Percentiles rank a stretch among this genome's conserved stretches.
phyloP scores from a whole-genome alignment of 208 protist species.

The Wallacemonas sp. region DNA sequence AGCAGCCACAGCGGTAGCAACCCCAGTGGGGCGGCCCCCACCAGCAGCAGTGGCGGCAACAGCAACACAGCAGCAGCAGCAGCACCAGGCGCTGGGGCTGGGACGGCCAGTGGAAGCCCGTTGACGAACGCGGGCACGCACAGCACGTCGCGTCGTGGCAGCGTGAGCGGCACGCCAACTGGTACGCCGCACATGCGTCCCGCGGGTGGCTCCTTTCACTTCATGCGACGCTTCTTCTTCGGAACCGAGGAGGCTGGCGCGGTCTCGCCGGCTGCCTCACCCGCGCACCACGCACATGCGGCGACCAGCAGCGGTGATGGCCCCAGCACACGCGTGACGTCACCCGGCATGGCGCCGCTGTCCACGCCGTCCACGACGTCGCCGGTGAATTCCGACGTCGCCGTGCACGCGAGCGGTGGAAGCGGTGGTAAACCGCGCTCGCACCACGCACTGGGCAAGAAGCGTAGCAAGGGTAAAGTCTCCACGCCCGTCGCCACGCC shows the following conservation, averaged over 20 bases:
- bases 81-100: neutral
- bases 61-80: too few species aligned
- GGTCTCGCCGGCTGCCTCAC: too few species aligned
- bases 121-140: too few species aligned
- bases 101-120: neutral
- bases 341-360: slow-evolving; percentile 1
- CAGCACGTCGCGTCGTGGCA: neutral
- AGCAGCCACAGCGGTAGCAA: neutral
- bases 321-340: slow-evolving; percentile 5
- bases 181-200: slow-evolving; percentile 2
- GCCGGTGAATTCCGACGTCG: too few species aligned
- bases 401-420: too few species aligned
- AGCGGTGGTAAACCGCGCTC: too few species aligned
- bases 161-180: neutral
- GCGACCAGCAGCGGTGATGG: neutral
- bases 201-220: slow-evolving; percentile 11
- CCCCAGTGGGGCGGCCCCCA: too few species aligned
- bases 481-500: neutral
- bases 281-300: neutral
- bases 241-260: neutral
- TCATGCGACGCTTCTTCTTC: slow-evolving; percentile 19
- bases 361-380: neutral
- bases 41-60: too few species aligned
- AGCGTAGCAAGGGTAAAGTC: neutral
- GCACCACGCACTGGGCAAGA: too few species aligned